Evolutionary conservation across 106 monocot genomes (phyloP).

Genomic region (Triglochin maritima): DNA sequence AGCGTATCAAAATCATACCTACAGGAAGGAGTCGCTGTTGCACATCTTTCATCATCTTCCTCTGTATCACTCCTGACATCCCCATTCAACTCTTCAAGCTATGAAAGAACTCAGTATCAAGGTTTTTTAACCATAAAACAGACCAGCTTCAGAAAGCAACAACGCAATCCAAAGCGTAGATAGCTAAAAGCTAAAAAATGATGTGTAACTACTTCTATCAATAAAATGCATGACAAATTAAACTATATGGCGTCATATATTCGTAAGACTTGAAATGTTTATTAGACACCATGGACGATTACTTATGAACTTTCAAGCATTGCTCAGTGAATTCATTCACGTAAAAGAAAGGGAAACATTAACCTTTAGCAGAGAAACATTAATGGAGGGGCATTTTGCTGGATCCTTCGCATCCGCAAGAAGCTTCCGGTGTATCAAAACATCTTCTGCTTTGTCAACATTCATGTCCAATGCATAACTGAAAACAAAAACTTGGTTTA

Average conservation of each 20-base stretch:
- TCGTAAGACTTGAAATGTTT: not conserved
- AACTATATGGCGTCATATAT: not conserved
- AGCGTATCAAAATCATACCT: not conserved
- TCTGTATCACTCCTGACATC: constrained; percentile 1
- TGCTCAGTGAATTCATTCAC: too few species aligned
- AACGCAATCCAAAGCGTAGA: not conserved
- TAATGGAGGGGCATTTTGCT: constrained; percentile 47
- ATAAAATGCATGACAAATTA: not conserved
- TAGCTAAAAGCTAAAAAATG: not conserved
- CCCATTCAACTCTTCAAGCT: constrained; percentile 5
- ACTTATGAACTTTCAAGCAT: not conserved
- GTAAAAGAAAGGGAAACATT: not conserved
- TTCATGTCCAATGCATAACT: constrained; percentile 64
- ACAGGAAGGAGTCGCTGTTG: not conserved
- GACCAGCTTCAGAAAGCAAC: not conserved
- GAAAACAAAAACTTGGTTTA: not conserved
- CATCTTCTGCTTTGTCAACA: constrained; percentile 70
- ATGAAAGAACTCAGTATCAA: constrained; percentile 3
- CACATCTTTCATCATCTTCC: constrained; percentile 1
- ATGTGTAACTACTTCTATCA: not conserved
- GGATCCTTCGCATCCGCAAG: constrained; percentile 62
- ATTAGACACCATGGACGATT: not conserved
- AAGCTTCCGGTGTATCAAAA: constrained; percentile 55
- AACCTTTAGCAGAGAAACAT: constrained; percentile 72
- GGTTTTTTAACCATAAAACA: not conserved